These are phyloP conservation scores for Pythium insidiosum DNA, from an alignment of 352 stramenopile genomes.

Conservation along the genomic window DNA sequence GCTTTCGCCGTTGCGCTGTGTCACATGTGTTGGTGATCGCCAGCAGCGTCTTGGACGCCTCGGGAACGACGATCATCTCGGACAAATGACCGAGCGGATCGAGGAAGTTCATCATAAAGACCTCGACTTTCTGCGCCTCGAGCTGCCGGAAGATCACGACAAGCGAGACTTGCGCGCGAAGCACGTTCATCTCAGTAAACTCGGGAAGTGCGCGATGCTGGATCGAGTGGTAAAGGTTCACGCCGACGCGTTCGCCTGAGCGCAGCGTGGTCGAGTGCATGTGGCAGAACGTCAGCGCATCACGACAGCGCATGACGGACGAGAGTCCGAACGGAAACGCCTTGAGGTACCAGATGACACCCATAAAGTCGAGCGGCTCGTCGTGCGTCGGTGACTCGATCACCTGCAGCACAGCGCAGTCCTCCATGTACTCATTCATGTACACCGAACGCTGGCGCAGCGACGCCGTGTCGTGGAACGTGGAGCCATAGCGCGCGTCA, in stretches of 20 bases:
- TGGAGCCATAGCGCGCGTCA: constrained; percentile 39
- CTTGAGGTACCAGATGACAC: constrained; percentile 20
- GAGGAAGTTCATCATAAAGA: constrained; percentile 30
- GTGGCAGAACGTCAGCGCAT: constrained; percentile 21
- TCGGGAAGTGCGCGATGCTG: constrained; percentile 33
- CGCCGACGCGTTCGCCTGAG: constrained; percentile 33
- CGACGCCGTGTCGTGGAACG: constrained; percentile 28
- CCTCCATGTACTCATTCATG: constrained; percentile 20
- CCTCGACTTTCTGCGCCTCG: constrained; percentile 23
- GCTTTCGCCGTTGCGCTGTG: constrained; percentile 31
- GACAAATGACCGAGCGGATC: not conserved
- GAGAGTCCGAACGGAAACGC: constrained; percentile 13
- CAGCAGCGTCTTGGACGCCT: constrained; percentile 17
- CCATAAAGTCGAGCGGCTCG: constrained; percentile 28
- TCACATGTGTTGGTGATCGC: constrained; percentile 2
- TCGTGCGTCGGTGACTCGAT: constrained; percentile 15
- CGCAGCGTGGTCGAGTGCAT: not conserved
- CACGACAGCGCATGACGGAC: constrained; percentile 30
- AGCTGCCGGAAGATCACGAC: constrained; percentile 33
- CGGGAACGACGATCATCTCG: constrained; percentile 3
- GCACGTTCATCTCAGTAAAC: constrained; percentile 19
- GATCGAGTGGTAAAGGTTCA: constrained; percentile 44
- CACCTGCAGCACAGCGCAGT: constrained; percentile 15
- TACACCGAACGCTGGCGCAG: constrained; percentile 22
- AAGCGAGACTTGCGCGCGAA: constrained; percentile 27